Percentiles rank a stretch among this genome's conserved stretches.
phyloP scores from a whole-genome alignment of 1,284 basidiomycete genomes.

The Lignosus rhinocerotis region DNA sequence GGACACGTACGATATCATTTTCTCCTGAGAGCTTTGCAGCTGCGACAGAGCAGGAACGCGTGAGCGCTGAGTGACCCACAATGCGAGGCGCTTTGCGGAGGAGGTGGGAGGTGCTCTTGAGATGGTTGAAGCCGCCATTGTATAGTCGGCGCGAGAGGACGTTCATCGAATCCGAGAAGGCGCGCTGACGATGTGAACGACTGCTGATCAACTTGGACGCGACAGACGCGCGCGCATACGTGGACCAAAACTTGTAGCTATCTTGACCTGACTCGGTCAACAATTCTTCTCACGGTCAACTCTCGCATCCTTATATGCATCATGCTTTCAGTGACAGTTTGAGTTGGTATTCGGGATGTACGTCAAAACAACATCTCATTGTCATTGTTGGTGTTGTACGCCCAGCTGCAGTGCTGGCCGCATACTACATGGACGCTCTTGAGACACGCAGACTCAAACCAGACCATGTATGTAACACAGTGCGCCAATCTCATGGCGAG shows the following conservation, averaged over 20 bases:
- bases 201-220: slow-evolving; percentile 8
- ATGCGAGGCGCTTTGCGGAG: slow-evolving; percentile 27
- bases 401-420: no score
- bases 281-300: slow-evolving; percentile 4
- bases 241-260: neutral
- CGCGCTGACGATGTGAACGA: neutral
- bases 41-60: slow-evolving; percentile 25
- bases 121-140: slow-evolving; percentile 36
- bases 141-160: slow-evolving; percentile 32
- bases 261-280: slow-evolving; percentile 12
- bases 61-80: slow-evolving; percentile 22
- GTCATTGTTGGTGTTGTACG: no score
- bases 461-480: no score
- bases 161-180: slow-evolving; percentile 22
- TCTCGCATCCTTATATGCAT: no score
- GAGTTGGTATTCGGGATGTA: no score
- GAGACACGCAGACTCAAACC: no score
- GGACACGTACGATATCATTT: slow-evolving; percentile 10
- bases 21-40: slow-evolving; percentile 12
- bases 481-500: no score
- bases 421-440: no score
- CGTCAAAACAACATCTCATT: no score
- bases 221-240: neutral
- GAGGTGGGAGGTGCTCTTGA: slow-evolving; percentile 31
- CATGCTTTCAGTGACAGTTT: no score